Evolutionary conservation across 2,329 filamentous ascomycete genomes (phyloP), one percentile per base, ranked within the genome.

Genomic region (Cylindrodendrum hubeiense): DNA sequence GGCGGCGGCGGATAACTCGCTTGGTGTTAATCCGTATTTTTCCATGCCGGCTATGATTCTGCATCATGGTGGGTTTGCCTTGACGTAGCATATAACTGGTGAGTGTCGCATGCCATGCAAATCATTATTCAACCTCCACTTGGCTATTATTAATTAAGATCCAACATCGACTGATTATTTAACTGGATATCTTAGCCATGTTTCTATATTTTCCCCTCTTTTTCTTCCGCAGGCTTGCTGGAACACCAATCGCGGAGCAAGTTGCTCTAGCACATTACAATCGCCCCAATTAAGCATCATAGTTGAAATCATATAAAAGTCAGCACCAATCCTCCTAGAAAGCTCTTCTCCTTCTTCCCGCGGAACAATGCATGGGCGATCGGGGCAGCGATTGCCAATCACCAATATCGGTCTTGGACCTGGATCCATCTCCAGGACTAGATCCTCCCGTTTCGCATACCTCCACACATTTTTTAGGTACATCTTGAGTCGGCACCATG

Each of bases 321-420:
- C 21, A 3, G 34, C 30, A 13, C 33, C 33, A n/a, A 53, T 30
- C 19, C 19, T 12, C 24, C 51, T 41, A 12, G 51, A 34, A 4
- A 41, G 19, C 34, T 53, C 33, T 26, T 53, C 51, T 24, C 34
- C 51, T 28, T 41, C 51, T n/a, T 53, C 51, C 30, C 34, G 34
- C 19, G 34, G 24, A 41, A 53, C 34, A 13, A 28, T 15, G 15
- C 13, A n/a, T 19, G 51, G 50, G 21, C 34, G 21, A 26, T 24
- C 22, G 21, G 34, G 34, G 24, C 33, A 41, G 21, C 22, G 51
- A n/a, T 53, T 41, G 34, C 12, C 33, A 24, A 53, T 26, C 7
- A 41, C 51, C 28, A 51, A 15, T 22, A 34, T 12, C 10, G 49
- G 49, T 21, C 19, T 34, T 22, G 34, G 34, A 4, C 34, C 34